These are phyloP conservation scores for Leptographium wingfieldii DNA, from an alignment of 2,329 filamentous ascomycete species.

Conservation along the genomic window DNA sequence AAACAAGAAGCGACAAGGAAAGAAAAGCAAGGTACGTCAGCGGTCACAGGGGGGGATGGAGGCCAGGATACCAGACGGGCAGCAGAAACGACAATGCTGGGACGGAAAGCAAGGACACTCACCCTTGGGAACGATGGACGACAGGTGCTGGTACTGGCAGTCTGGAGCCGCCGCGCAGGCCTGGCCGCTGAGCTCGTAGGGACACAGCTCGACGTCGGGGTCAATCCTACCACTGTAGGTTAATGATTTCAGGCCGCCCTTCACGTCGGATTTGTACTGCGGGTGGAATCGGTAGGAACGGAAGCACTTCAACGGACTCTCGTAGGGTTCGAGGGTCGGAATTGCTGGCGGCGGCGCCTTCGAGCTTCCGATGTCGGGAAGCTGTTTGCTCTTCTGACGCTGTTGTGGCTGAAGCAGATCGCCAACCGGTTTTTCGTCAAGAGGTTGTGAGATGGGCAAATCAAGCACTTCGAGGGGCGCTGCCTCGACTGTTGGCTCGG, in stretches of 20 bases:
- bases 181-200: constrained; percentile 56
- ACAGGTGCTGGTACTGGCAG: constrained; percentile 73
- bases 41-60: constrained; percentile 22
- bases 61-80: background rate
- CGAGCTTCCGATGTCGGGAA: background rate
- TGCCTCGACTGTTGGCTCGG: background rate
- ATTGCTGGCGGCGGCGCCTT: background rate
- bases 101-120: constrained; percentile 28
- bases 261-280: constrained; percentile 53
- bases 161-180: constrained; percentile 52
- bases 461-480: background rate
- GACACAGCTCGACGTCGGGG: constrained; percentile 59
- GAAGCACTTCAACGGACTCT: constrained; percentile 72
- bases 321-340: constrained; percentile 45
- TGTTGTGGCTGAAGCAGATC: background rate
- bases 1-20: constrained; percentile 15
- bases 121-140: constrained; percentile 60
- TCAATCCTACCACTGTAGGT: constrained; percentile 92
- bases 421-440: background rate
- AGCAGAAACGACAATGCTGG: constrained; percentile 12
- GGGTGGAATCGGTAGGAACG: constrained; percentile 86
- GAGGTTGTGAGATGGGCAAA: background rate
- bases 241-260: constrained; percentile 72
- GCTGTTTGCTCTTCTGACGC: background rate
- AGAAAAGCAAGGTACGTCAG: constrained; percentile 31